These are phyloP conservation scores for Anaeramoeba ignava DNA, from an alignment of 78 protist species.

Conservation along the genomic window DNA sequence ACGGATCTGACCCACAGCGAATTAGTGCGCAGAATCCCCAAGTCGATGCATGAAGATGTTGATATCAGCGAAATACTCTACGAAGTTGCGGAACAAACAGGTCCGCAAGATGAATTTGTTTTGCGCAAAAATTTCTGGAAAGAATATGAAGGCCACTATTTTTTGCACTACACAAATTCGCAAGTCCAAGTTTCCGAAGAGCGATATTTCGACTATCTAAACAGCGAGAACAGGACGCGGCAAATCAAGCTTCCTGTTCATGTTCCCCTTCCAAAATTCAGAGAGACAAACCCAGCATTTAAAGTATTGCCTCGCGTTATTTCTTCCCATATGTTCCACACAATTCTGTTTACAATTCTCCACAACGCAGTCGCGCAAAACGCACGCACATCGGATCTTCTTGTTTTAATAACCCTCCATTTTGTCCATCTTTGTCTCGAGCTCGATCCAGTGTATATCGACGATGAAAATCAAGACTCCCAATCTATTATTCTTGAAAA, in stretches of 20 bases:
- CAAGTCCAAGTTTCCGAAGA: neutral
- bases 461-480: too few relatives aligned
- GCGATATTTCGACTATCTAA: neutral
- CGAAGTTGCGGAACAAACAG: neutral
- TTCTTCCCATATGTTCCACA: neutral
- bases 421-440: neutral
- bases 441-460: too few relatives aligned
- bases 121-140: neutral
- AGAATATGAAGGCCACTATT: neutral
- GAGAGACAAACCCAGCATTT: neutral
- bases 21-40: neutral
- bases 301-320: neutral
- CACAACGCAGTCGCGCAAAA: neutral
- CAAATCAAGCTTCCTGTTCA: neutral
- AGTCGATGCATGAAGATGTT: neutral
- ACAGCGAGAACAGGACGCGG: neutral
- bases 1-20: neutral
- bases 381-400: neutral
- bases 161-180: neutral
- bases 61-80: neutral
- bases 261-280: neutral
- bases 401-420: neutral
- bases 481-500: too few relatives aligned
- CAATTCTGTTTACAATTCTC: neutral
- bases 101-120: neutral